Evolutionary conservation across 164 flowering plant genomes (phyloP), one percentile per base, ranked within the genome.

Genomic region (Sextonia rubra): DNA sequence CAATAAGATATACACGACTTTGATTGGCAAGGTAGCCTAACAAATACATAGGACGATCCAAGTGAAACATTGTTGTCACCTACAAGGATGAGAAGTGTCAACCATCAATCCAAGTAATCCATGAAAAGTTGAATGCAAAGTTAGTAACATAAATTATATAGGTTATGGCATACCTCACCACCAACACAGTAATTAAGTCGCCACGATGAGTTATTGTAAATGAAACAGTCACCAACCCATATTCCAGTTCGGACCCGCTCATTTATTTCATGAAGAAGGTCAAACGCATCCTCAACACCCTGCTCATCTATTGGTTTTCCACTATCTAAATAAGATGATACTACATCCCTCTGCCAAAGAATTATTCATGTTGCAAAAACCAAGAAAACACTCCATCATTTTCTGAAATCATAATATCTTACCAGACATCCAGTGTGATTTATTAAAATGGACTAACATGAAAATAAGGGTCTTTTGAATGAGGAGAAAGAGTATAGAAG

Each of bases 201-300:
- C 98, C 95, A 90, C 27, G 98, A 85, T 70, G 98, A 90, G 75
- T 93, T 93, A 75, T 82, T 95, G 82, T 93, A 93, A 49, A 93
- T 91, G 71, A 93, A 93, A 79, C 98, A 91, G 68, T 93, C 98
- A 60, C 98, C 99, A 79, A 95, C 98, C 99, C 99, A 95, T 29
- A 95, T 60, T 74, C 97, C 99, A 71, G 99, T 95, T 64, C 97
- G 85, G 44, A 91, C 97, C 72, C 99, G 86, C 75, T 95, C 98
- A 84, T 88, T 88, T 72, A 84, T 87, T 84, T 95, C 98, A 86
- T 93, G 90, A 52, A 95, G 95, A 79, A 87, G 89, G 81, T 90
- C 99, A 89, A 95, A 93, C 12, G 99, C 96, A 83, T 95, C 99
- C 75, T 90, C 97, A 70, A 91, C 97, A 69, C 99, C 99, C 82